Evolutionary conservation across 2,329 filamentous ascomycete species (phyloP), one percentile per base, ranked within the genome.

Genomic region (Aspergillus amoenus): DNA sequence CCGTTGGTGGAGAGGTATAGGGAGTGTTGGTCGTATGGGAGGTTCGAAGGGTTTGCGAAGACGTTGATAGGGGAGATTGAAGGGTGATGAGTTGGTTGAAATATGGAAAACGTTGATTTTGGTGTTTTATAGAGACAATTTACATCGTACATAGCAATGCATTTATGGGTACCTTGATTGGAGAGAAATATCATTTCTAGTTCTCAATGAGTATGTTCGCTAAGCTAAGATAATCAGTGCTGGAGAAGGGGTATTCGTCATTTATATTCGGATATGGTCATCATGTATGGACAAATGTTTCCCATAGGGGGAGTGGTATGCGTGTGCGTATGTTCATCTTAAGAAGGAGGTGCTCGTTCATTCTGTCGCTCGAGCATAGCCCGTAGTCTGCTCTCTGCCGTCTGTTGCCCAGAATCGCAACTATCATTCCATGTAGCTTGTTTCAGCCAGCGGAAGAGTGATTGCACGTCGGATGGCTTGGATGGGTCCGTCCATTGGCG

Each of bases 1-100:
- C 66, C 70, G 9, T 62, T 79, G 41, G 76, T 79, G 49, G 75
- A 78, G 40, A 72, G 68, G 62, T 79, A 79, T 65, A 66, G 66
- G 57, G 76, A 75, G 44, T 76, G 76, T 61, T 77, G 74, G 73
- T 77, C 77, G 12, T 71, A 73, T 64, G 56, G 67, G 22, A 70
- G 73, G 12, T 79, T 79, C 64, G 74, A 77, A 51, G 71, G 59
- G 22, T 77, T 79, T 66, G 71, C 76, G 30, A 71, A 67, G 57
- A 67, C 64, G 11, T 57, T 78, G 42, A 60, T 73, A 50, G 51
- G 56, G 9, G 60, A 60, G 39, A 66, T 73, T 54, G 66, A 70
- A 58, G 65, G 62, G 52, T 65, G 60, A 37, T 30, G n/a, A 8
- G 47, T 15, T 24, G 8, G 27, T 11, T 30, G 27, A 9, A 30